Evolutionary conservation across 306 rosid species (phyloP).

Genomic region (Adenanthera pavonina): DNA sequence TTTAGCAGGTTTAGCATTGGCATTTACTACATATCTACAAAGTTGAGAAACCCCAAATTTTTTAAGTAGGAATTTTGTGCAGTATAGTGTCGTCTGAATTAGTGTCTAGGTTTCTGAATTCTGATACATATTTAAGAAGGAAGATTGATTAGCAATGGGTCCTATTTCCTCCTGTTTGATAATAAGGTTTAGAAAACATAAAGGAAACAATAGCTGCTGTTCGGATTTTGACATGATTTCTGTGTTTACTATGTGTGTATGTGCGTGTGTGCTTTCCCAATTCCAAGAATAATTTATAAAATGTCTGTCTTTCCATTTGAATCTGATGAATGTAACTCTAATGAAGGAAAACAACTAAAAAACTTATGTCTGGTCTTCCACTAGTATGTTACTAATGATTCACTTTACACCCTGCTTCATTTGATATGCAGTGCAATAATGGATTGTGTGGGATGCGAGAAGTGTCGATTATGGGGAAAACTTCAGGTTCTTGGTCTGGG

Average conservation of each 20-base stretch:
- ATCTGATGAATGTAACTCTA: constrained; percentile 27
- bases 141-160: background rate
- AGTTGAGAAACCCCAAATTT: background rate
- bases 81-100: background rate
- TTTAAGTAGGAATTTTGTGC: background rate
- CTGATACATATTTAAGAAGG: constrained; percentile 25
- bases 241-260: background rate
- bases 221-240: constrained; percentile 19
- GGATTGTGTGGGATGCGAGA: constrained; percentile 99
- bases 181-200: background rate
- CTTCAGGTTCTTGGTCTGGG: constrained; percentile 99
- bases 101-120: constrained; percentile 9
- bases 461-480: constrained; percentile 98
- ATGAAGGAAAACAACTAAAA: background rate
- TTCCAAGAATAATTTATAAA: background rate
- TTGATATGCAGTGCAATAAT: constrained; percentile 74
- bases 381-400: constrained; percentile 13
- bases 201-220: background rate
- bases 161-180: constrained; percentile 21
- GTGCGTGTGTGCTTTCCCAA: background rate
- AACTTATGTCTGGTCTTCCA: constrained; percentile 15
- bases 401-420: background rate
- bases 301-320: constrained; percentile 13
- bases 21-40: constrained; percentile 18
- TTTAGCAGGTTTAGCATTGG: constrained; percentile 9